Evolutionary conservation across 2,329 filamentous ascomycete species (phyloP), one percentile per base, ranked within the genome.

Genomic region (Pseudocercospora eumusae): DNA sequence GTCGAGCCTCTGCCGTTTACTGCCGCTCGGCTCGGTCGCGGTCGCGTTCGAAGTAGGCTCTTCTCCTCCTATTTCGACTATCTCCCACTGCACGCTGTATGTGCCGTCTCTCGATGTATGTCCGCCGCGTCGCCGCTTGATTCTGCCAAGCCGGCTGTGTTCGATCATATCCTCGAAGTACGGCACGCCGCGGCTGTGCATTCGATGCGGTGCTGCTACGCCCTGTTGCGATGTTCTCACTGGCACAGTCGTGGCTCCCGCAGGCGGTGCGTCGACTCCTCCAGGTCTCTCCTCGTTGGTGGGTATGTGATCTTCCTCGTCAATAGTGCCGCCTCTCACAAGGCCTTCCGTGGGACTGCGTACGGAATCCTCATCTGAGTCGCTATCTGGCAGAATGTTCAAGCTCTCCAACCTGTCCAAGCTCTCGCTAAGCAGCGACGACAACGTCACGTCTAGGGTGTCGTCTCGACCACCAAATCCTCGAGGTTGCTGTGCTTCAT

Each of bases 91-190:
- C 10, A 95, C 83, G 49, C 80, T 84, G 40, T 87, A 84, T 27
- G 79, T 82, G 15, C 88, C 88, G 72, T 91, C 86, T n/a, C 78
- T 77, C 56, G 84, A 87, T 33, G 82, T 77, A 25, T 86, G 83
- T 61, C 83, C 83, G 15, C 86, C 85, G 63, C 81, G 82, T 71
- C 82, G 83, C 68, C 85, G 84, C 73, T 86, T 86, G 75, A 89
- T 81, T 56, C 83, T 86, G 1, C 90, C 90, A 45, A 96, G 78
- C 42, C 82, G 82, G 67, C 90, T 93, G 58, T 91, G 88, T 70
- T 90, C 84, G 2, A 96, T 84, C 81, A 96, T 83, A 66, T 86
- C 85, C 69, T 96, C 91, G 68, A 96, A 93, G 91, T 92, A 96
- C 0, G 92, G 90, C 27, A 93, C 83, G 2, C 88, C 88, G n/a